Evolutionary conservation across 192 early-diverging fungal species (phyloP).

Genomic region (Entrophospora sp.): DNA sequence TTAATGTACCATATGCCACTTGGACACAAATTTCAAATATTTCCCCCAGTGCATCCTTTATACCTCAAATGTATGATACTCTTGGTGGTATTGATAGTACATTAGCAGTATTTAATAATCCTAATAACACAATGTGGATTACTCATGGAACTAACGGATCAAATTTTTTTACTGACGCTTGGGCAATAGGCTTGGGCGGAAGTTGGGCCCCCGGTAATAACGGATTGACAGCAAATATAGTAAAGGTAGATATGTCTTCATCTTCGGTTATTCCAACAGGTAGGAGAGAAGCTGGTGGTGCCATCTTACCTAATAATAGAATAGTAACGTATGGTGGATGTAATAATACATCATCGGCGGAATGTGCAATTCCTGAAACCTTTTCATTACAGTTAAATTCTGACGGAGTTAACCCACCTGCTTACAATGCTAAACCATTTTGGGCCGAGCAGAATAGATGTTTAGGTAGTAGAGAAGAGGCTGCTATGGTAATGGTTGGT

Average conservation of each 20-base stretch:
- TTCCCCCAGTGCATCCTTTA: background rate
- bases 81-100: slow-evolving; percentile 9
- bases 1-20: background rate
- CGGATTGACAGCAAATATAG: background rate
- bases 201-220: background rate
- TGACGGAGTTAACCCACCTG: background rate
- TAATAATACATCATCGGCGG: background rate
- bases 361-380: background rate
- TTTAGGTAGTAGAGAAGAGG: background rate
- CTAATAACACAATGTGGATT: background rate
- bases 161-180: background rate
- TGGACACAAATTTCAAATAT: slow-evolving; percentile 1
- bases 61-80: background rate
- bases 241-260: background rate
- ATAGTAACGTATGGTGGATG: slow-evolving; percentile 7
- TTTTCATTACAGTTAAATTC: background rate
- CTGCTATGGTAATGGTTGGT: background rate
- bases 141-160: slow-evolving; percentile 10
- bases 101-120: background rate
- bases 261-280: background rate
- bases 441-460: background rate
- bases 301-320: background rate
- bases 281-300: background rate
- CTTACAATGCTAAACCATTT: background rate
- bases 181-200: background rate